Evolutionary conservation across 768 basidiomycete genomes (phyloP), one percentile per base, ranked within the genome.

Genomic region (Phaffia tasmanica): DNA sequence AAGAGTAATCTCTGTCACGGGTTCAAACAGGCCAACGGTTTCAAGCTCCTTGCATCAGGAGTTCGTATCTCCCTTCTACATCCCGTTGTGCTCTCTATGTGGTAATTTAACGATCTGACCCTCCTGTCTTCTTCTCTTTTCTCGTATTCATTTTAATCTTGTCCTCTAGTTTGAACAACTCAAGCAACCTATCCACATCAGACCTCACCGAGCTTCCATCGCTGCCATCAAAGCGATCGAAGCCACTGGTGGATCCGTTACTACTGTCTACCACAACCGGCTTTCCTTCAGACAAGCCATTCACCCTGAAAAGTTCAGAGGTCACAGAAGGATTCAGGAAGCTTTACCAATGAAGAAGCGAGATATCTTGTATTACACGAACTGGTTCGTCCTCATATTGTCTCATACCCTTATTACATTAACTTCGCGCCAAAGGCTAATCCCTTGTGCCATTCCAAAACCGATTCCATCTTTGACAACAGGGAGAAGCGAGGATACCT

Each of bases 191-290:
- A 82, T 99, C 21, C 85, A 89, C 73, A 83, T 98, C 58, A 82
- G 82, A 14, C 83, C 91, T 23, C 89, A 91, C 2, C 83, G 88
- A 68, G 94, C 89, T 11, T 92, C 90, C 27, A 84, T 87, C 74
- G 83, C 83, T 57, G 93, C 95, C 14, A 89, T 97, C 65, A 75
- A 81, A 62, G 88, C 91, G 0, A 84, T 99, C 63, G 89, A 97
- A 75, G 79, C 79, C 21, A 81, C 79, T 14, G 90, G 92, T 27
- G 94, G 94, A 29, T 83, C 83, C 57, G 84, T 97, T 47, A 83
- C 86, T 56, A 92, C 91, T 79, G 86, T 89, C 73, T 94, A 88
- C 76, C 91, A 94, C 78, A 98, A 98, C 77, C 77, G 82, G 23
- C 81, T 95, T 46, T 85, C 88, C 0, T 81, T 98, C 57, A 83